phyloP scores from a whole-genome alignment of 352 stramenopile genomes.

The Phytophthora idaei region DNA sequence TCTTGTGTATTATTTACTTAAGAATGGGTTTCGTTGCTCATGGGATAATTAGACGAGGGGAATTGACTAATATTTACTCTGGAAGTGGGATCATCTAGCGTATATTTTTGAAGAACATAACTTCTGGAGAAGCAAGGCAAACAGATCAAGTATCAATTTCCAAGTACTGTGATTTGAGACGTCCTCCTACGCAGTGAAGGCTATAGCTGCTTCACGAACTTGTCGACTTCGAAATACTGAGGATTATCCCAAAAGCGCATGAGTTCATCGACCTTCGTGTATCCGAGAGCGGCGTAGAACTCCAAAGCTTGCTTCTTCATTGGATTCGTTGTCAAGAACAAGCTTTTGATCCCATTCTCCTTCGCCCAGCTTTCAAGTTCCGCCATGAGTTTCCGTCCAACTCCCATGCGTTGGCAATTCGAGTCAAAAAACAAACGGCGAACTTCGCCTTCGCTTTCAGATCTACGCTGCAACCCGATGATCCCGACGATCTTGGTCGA shows the following conservation, averaged over 20 bases:
- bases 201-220: constrained; percentile 33
- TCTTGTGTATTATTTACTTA: too few relatives aligned
- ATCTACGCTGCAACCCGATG: constrained; percentile 24
- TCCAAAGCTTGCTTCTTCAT: constrained; percentile 11
- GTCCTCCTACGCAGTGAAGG: background rate
- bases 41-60: too few relatives aligned
- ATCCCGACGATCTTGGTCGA: constrained; percentile 31
- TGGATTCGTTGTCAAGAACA: constrained; percentile 32
- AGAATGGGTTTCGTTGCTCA: too few relatives aligned
- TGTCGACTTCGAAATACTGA: constrained; percentile 21
- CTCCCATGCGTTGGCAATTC: constrained; percentile 29
- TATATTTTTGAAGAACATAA: too few relatives aligned
- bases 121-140: too few relatives aligned
- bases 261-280: constrained; percentile 16
- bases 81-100: too few relatives aligned
- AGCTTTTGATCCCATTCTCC: constrained; percentile 12
- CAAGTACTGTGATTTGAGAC: too few relatives aligned
- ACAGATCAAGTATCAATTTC: too few relatives aligned
- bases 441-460: constrained; percentile 22
- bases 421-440: constrained; percentile 36
- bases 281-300: constrained; percentile 34
- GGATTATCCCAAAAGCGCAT: constrained; percentile 20
- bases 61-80: too few relatives aligned
- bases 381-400: constrained; percentile 27
- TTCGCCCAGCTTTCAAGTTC: constrained; percentile 23